Conservation (phyloP, 805 yeast species). For the Metschnikowia proteae region DNA sequence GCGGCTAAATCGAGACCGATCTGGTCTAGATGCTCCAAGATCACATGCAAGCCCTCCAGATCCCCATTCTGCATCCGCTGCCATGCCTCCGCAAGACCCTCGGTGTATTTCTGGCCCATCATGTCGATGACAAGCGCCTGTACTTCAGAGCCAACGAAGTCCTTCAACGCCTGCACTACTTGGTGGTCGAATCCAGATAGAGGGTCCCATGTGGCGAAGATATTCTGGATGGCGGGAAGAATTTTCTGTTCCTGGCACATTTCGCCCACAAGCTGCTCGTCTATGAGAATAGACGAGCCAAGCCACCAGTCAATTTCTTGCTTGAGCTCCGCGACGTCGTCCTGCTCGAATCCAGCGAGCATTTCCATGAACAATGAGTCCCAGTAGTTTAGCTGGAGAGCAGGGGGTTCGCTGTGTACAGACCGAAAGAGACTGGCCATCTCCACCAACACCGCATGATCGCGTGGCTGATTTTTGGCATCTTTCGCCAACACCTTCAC, state of each 20-base stretch:
- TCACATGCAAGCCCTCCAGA: neutral
- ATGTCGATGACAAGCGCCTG: slow-evolving; percentile 2
- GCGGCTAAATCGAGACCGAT: neutral
- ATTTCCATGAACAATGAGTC: slow-evolving; percentile 10
- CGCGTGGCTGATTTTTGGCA: neutral
- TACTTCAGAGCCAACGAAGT: slow-evolving; percentile 1
- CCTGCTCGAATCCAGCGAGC: slow-evolving; percentile 2
- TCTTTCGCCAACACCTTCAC: slow-evolving; percentile 4
- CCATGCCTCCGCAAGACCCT: neutral
- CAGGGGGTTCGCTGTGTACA: neutral
- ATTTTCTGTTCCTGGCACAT: slow-evolving; percentile 6
- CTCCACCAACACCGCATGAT: slow-evolving; percentile 1
- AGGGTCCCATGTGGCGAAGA: slow-evolving; percentile 5
- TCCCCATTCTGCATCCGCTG: neutral
- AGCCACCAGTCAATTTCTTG: slow-evolving; percentile 14
- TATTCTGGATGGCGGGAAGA: slow-evolving; percentile 5
- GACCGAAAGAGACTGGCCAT: slow-evolving; percentile 11
- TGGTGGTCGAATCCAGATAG: slow-evolving; percentile 4
- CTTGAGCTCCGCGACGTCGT: neutral
- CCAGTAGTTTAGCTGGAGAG: slow-evolving; percentile 10
- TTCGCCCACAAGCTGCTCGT: slow-evolving; percentile 10
- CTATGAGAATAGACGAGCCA: slow-evolving; percentile 13
- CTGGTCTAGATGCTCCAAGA: neutral
- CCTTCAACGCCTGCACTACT: slow-evolving; percentile 9
- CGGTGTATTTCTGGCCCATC: slow-evolving; percentile 5